These are phyloP conservation scores for Globisporangium lucens DNA, from an alignment of 352 stramenopile genomes.

Conservation along the genomic window DNA sequence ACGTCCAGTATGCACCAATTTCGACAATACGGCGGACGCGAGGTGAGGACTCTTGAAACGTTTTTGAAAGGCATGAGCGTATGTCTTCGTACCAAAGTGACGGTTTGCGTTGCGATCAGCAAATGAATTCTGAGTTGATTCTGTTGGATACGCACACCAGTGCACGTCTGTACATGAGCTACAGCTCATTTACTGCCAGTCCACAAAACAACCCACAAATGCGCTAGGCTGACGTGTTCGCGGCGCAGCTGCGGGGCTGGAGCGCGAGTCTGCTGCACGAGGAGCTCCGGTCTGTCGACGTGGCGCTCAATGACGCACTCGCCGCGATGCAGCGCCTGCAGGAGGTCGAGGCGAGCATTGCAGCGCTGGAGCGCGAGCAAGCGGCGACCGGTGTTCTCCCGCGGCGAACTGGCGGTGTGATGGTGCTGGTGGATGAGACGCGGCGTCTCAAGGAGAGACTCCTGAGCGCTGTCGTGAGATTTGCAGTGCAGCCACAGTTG, in stretches of 20 bases:
- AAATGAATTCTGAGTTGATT: no score
- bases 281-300: neutral
- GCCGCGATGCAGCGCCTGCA: neutral
- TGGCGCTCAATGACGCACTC: neutral
- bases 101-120: no score
- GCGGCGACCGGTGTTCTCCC: neutral
- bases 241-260: neutral
- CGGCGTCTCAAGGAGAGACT: neutral
- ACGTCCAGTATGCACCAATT: no score
- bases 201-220: neutral
- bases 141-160: no score
- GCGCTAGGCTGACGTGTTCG: neutral
- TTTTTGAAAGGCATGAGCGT: no score
- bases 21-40: no score
- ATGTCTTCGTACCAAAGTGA: no score
- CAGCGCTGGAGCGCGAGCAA: neutral
- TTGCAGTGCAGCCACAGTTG: neutral
- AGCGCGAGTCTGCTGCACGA: neutral
- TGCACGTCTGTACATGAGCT: no score
- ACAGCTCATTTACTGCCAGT: no score
- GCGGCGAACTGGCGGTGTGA: neutral
- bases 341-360: neutral
- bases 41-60: no score
- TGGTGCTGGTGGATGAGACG: neutral
- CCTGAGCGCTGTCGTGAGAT: neutral